Conservation (phyloP, 2,329 filamentous ascomycete species). For the Colletotrichum higginsianum region DNA sequence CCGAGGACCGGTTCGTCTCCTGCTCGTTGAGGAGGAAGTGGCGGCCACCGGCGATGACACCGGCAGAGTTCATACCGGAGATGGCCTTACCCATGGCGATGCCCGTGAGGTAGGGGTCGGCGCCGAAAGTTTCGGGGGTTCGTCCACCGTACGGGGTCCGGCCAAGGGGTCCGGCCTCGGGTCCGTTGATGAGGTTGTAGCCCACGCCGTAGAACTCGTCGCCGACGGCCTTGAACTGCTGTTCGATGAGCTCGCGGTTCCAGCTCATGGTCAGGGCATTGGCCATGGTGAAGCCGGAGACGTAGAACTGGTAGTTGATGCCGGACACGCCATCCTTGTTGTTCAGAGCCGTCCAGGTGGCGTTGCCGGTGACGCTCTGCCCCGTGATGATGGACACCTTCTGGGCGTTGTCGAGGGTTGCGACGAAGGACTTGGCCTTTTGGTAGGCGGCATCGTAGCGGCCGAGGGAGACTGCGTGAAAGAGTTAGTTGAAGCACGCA, state of each 20-base stretch:
- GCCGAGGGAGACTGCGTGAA: slow-evolving; percentile 21
- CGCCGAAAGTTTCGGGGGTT: slow-evolving; percentile 71
- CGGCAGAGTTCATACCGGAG: slow-evolving; percentile 69
- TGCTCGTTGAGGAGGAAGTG: slow-evolving; percentile 75
- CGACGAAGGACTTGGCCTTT: slow-evolving; percentile 33
- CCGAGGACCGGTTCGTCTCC: slow-evolving; percentile 69
- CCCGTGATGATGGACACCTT: slow-evolving; percentile 37
- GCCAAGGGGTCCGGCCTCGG: slow-evolving; percentile 40
- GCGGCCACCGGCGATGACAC: slow-evolving; percentile 70
- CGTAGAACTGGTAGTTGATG: slow-evolving; percentile 43
- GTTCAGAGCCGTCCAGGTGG: slow-evolving; percentile 30
- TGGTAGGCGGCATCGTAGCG: slow-evolving; percentile 27
- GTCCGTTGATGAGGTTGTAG: slow-evolving; percentile 42
- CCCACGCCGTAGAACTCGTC: slow-evolving; percentile 43
- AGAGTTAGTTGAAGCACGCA: background rate
- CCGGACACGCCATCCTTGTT: slow-evolving; percentile 43
- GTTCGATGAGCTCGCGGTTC: slow-evolving; percentile 41
- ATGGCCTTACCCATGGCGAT: slow-evolving; percentile 68
- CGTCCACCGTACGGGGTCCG: slow-evolving; percentile 71
- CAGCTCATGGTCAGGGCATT: slow-evolving; percentile 45
- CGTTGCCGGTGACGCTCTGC: slow-evolving; percentile 28
- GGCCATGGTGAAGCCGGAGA: slow-evolving; percentile 43
- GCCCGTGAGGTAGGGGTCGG: slow-evolving; percentile 72
- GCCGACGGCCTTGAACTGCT: slow-evolving; percentile 41
- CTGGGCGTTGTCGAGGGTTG: slow-evolving; percentile 32